These are phyloP conservation scores for Apiospora aurea DNA, from an alignment of 2,329 filamentous ascomycete genomes.

Conservation along the genomic window DNA sequence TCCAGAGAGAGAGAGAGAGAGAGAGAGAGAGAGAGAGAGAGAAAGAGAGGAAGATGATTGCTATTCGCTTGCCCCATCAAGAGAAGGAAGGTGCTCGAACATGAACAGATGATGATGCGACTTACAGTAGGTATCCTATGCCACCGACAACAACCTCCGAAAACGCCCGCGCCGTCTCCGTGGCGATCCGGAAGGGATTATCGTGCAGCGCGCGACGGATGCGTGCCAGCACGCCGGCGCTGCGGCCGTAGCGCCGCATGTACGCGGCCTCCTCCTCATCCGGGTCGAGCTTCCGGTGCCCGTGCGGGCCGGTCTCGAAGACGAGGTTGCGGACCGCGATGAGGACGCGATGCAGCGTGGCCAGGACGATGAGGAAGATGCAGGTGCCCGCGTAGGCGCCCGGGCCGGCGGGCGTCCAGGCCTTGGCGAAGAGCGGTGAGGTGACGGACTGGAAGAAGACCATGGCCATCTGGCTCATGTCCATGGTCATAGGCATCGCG, in stretches of 20 bases:
- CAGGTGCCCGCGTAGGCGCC: conserved; percentile 87
- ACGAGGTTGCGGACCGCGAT: conserved; percentile 57
- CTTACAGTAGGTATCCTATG: conserved; percentile 42
- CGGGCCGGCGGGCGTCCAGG: conserved; percentile 75
- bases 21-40: no score
- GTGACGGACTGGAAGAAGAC: conserved; percentile 63
- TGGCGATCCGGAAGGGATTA: conserved; percentile 38
- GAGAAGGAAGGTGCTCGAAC: not conserved
- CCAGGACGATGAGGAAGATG: conserved; percentile 85
- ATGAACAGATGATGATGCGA: not conserved
- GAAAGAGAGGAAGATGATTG: no score
- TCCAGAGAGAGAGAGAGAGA: no score
- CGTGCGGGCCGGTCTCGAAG: conserved; percentile 11
- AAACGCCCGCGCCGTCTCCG: conserved; percentile 37
- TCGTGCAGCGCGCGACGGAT: not conserved
- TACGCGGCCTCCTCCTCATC: conserved; percentile 1
- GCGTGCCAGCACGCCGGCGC: not conserved
- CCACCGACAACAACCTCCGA: conserved; percentile 38
- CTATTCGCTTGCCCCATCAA: not conserved
- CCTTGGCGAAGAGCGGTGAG: conserved; percentile 70
- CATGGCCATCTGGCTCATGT: conserved; percentile 41
- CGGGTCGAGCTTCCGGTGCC: not conserved
- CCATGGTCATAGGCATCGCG: conserved; percentile 27
- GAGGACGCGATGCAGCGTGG: conserved; percentile 71
- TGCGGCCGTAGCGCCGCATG: not conserved